Base-by-base conservation (phyloP, 441 rosid genomes). In the Cnidoscolus chayamansa region DNA sequence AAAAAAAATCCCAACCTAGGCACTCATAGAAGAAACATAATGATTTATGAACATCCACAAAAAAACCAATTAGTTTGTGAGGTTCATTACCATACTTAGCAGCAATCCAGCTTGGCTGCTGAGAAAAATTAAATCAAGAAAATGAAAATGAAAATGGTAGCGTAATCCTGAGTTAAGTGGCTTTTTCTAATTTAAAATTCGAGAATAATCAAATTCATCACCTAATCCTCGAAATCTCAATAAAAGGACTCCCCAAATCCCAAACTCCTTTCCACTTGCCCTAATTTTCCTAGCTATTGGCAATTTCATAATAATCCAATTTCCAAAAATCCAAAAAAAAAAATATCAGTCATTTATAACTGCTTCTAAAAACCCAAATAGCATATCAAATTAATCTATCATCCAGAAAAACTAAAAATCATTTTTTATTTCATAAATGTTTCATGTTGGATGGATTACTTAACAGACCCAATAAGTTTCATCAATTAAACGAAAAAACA, bases 251-350 rank as follows among this genome's bases (percentile, higher is more conserved):
- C 40, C 10, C 59, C 70, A 13, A 35, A 15, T 17, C 45, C 12
- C 16, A 20, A 60, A 65, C 40, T 65, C 17, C 4, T 59, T 31
- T 19, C 8, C 49, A 8, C 10, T 65, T 60, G 20, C 35, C 25
- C 47, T 7, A 20, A 51, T 37, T 63, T 65, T 32, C 64, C 48
- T 30, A 13, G 62, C 37, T 48, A 59, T 19, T 32, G 47, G 64
- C 31, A 65, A 54, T 65, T 56, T 7, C 50, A 76, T 19, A 59
- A 56, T 16, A 64, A 65, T 37, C 63, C 59, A 43, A 59, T 65
- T 17, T 37, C 58, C 31, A 55, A 10, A 25, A 53, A 47, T 59
- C 53, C 63, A 43, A 70, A 51, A 56, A 40, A 5, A 40, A 40
- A 40, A 3, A 5, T 40, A 7, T 40, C 4, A 40, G 5, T 35